Percentiles rank a stretch among this genome's conserved stretches.
Evolutionary conservation across 192 early-diverging fungal genomes (phyloP).

Genomic region (Chytriomyces sp.): DNA sequence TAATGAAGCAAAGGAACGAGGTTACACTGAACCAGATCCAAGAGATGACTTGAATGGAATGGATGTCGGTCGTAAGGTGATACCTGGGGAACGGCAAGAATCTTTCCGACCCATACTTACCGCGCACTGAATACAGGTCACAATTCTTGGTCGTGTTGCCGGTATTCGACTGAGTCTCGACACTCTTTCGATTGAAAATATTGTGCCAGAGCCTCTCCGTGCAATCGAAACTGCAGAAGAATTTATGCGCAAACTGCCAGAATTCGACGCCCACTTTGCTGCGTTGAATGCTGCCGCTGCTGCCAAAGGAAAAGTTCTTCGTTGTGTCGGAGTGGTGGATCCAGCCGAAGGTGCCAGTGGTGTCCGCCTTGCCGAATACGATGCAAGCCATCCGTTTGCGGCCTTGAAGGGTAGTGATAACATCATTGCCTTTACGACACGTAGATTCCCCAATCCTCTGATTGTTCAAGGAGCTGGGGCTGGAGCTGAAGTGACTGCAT

Average conservation of each 20-base stretch:
- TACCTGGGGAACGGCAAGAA: not conserved
- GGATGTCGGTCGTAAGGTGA: constrained; percentile 98
- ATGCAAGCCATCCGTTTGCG: constrained; percentile 91
- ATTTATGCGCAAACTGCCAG: constrained; percentile 84
- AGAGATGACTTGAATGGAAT: constrained; percentile 98
- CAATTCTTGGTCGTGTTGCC: constrained; percentile 86
- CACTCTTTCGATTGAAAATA: constrained; percentile 90
- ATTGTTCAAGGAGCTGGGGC: constrained; percentile 97
- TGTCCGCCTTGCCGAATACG: constrained; percentile 70
- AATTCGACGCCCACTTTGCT: constrained; percentile 85
- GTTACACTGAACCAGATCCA: constrained; percentile 98
- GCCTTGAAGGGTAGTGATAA: constrained; percentile 97
- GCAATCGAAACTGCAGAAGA: constrained; percentile 70
- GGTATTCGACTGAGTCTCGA: constrained; percentile 79
- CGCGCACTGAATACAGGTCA: constrained; percentile 49
- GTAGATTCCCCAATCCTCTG: constrained; percentile 90
- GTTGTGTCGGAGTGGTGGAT: constrained; percentile 93
- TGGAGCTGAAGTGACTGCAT: constrained; percentile 95
- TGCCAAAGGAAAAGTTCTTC: constrained; percentile 75
- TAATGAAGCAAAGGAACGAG: constrained; percentile 83
- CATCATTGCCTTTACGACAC: constrained; percentile 94
- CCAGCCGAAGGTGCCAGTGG: constrained; percentile 65
- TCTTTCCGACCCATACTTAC: not conserved
- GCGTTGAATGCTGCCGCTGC: constrained; percentile 80
- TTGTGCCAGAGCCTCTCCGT: constrained; percentile 89